These are phyloP conservation scores for Pythium dissimile DNA, from an alignment of 352 stramenopile genomes.

Conservation along the genomic window DNA sequence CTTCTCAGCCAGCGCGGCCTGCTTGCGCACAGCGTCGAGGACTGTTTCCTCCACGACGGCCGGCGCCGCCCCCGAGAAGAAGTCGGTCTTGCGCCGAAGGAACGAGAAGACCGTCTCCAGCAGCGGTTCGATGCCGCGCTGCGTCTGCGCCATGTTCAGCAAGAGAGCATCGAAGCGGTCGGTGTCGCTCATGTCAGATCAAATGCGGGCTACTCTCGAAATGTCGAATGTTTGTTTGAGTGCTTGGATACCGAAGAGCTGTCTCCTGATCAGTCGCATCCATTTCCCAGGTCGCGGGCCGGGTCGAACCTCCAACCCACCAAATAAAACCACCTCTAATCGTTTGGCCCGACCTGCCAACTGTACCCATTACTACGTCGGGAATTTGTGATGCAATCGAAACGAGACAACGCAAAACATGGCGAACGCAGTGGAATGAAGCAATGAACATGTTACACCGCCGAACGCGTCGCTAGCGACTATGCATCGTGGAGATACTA, in stretches of 20 bases:
- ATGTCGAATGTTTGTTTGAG: slow-evolving; percentile 10
- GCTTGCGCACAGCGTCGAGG: slow-evolving; percentile 90
- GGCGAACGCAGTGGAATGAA: too few species aligned
- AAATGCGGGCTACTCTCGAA: neutral
- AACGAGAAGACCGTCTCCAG: slow-evolving; percentile 99
- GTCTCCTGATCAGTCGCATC: neutral
- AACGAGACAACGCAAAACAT: neutral
- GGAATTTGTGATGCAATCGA: neutral
- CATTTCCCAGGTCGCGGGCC: too few species aligned
- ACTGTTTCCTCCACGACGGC: slow-evolving; percentile 81
- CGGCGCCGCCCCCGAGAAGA: slow-evolving; percentile 92
- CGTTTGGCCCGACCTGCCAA: too few species aligned
- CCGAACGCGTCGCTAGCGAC: neutral
- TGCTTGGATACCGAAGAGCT: neutral
- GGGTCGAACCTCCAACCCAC: too few species aligned
- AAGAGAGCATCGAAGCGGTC: slow-evolving; percentile 94
- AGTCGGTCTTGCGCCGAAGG: slow-evolving; percentile 98
- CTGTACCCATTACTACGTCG: too few species aligned
- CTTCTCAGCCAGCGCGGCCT: slow-evolving; percentile 83
- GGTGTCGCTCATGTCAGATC: slow-evolving; percentile 50
- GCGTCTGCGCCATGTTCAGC: slow-evolving; percentile 96
- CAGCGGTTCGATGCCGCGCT: slow-evolving; percentile 96
- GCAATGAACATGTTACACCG: slow-evolving; percentile 23
- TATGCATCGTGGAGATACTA: neutral
- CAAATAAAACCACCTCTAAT: too few species aligned